phyloP scores from a whole-genome alignment of 345 rosid genomes.

The Trapa incisa region DNA sequence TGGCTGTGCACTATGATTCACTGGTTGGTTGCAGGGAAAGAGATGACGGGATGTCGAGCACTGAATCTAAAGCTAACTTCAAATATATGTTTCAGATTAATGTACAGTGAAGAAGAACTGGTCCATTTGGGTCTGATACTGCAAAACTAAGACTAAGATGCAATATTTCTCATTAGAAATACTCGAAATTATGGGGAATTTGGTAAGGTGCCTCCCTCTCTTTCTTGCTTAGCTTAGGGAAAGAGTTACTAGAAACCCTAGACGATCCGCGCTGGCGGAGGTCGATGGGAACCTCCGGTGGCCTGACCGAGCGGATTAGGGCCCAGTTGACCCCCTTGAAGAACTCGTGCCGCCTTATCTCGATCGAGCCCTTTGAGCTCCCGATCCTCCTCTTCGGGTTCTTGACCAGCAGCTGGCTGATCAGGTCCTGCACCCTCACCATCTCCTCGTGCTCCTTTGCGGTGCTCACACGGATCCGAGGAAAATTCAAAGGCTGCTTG shows the following conservation, averaged over 20 bases:
- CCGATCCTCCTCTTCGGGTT: conserved; percentile 83
- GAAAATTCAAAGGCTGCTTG: conserved; percentile 61
- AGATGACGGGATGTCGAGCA: too few relatives aligned
- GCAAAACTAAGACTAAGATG: too few relatives aligned
- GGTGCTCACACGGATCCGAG: conserved; percentile 41
- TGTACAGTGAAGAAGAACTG: too few relatives aligned
- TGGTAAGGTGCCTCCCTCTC: conserved; percentile 71
- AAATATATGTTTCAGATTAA: too few relatives aligned
- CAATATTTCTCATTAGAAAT: conserved; percentile 27
- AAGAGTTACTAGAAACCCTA: conserved; percentile 4
- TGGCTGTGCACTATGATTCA: too few relatives aligned
- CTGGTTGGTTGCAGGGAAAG: too few relatives aligned
- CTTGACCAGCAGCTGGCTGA: conserved; percentile 54
- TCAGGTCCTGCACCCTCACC: conserved; percentile 63
- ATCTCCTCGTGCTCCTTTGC: conserved; percentile 49
- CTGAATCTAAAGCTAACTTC: too few relatives aligned
- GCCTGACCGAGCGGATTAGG: conserved; percentile 61
- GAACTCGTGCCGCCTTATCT: conserved; percentile 77
- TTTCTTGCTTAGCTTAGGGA: conserved; percentile 58
- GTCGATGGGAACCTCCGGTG: conserved; percentile 64
- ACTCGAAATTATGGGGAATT: conserved; percentile 66
- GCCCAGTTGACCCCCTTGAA: conserved; percentile 88
- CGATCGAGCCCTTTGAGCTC: conserved; percentile 56
- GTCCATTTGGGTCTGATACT: too few relatives aligned
- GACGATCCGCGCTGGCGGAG: background rate